phyloP scores from a whole-genome alignment of 1,284 basidiomycete genomes.

The Ustilago bromivora region DNA sequence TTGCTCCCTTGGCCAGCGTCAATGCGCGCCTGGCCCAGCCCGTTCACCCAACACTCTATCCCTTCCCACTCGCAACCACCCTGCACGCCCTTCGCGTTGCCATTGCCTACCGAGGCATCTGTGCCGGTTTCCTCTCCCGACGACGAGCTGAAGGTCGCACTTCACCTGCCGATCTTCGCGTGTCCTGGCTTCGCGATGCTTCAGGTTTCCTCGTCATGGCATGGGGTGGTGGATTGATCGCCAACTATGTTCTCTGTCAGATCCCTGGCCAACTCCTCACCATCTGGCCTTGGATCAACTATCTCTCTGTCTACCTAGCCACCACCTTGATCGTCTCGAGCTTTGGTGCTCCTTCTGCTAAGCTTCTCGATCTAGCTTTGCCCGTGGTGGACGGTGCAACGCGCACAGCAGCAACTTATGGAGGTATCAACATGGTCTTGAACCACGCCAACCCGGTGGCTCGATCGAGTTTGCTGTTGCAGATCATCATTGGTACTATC shows the following conservation, averaged over 20 bases:
- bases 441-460: slow-evolving; percentile 44
- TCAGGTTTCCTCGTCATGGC: slow-evolving; percentile 64
- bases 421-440: slow-evolving; percentile 47
- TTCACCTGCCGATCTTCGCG: slow-evolving; percentile 21
- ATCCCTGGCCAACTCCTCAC: slow-evolving; percentile 55
- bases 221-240: slow-evolving; percentile 61
- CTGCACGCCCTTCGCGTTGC: slow-evolving; percentile 57
- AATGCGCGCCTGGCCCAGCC: slow-evolving; percentile 44
- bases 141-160: slow-evolving; percentile 27
- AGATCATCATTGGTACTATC: slow-evolving; percentile 55
- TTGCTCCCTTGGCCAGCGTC: slow-evolving; percentile 43
- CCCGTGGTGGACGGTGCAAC: slow-evolving; percentile 58
- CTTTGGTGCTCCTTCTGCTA: slow-evolving; percentile 29
- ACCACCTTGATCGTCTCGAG: slow-evolving; percentile 11
- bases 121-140: slow-evolving; percentile 27
- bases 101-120: slow-evolving; percentile 52
- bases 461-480: slow-evolving; percentile 35
- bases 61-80: slow-evolving; percentile 53
- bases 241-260: slow-evolving; percentile 51
- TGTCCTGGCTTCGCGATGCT: slow-evolving; percentile 37
- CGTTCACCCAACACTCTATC: slow-evolving; percentile 54
- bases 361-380: slow-evolving; percentile 49
- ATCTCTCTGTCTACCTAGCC: slow-evolving; percentile 52
- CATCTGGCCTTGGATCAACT: slow-evolving; percentile 55
- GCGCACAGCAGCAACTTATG: slow-evolving; percentile 51